Evolutionary conservation across 495 filamentous ascomycete genomes (phyloP).

Genomic region (Penicillium dipodomyicola): DNA sequence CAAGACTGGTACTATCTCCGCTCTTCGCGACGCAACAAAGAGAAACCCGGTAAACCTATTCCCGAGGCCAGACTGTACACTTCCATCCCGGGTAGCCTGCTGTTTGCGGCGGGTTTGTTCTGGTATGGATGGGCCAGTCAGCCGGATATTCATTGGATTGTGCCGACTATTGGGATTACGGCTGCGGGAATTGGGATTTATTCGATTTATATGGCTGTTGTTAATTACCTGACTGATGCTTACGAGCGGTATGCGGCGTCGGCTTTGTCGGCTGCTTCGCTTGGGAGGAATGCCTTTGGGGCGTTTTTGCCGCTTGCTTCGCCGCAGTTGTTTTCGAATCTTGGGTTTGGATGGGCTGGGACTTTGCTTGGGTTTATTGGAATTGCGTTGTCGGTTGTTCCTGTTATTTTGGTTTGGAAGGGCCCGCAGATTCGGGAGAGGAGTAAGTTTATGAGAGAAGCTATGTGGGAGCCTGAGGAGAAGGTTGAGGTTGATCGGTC

Average conservation of each 20-base stretch:
- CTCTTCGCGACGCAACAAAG: conserved; percentile 27
- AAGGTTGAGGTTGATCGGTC: conserved; percentile 15
- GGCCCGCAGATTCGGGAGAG: conserved; percentile 34
- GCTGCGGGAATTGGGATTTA: conserved; percentile 41
- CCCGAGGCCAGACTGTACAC: conserved; percentile 46
- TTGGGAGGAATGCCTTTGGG: conserved; percentile 37
- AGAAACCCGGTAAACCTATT: conserved; percentile 32
- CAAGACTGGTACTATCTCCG: conserved; percentile 40
- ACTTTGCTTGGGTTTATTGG: conserved; percentile 43
- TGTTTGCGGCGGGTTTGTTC: conserved; percentile 42
- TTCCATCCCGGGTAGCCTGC: conserved; percentile 39
- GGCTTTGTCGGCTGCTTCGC: conserved; percentile 35
- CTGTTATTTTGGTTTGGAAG: conserved; percentile 37
- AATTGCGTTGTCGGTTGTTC: conserved; percentile 36
- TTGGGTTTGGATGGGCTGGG: conserved; percentile 47
- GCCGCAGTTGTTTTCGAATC: conserved; percentile 34
- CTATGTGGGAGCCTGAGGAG: conserved; percentile 25
- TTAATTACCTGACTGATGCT: conserved; percentile 48
- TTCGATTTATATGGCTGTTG: conserved; percentile 48
- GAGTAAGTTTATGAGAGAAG: conserved; percentile 42
- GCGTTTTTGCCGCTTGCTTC: conserved; percentile 41
- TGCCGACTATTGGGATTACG: conserved; percentile 37
- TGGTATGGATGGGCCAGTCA: conserved; percentile 43
- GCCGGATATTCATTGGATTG: conserved; percentile 39
- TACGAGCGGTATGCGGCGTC: conserved; percentile 44